Conservation (phyloP, 139 green algal genomes). For the Desmodesmus armatus region DNA sequence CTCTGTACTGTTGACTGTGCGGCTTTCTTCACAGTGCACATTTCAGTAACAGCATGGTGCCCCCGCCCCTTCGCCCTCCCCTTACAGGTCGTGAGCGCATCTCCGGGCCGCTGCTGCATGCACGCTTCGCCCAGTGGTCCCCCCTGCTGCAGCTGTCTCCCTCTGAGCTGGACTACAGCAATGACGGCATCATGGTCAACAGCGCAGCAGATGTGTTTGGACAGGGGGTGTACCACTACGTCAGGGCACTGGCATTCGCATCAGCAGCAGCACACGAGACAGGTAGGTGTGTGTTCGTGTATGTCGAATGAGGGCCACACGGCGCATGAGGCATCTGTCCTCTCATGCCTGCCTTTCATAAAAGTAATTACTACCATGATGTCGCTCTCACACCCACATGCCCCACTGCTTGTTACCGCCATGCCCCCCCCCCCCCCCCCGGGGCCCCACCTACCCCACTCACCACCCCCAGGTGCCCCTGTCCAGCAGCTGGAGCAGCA, state of each 20-base stretch:
- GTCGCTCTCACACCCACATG: neutral
- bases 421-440: no score
- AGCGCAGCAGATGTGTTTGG: neutral
- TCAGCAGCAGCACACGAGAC: conserved; percentile 7
- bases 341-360: no score
- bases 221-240: conserved; percentile 14
- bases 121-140: conserved; percentile 5
- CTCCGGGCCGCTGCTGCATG: neutral
- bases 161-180: conserved; percentile 32
- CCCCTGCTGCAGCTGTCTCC: neutral
- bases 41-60: no score
- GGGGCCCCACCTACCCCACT: no score
- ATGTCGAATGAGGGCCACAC: no score
- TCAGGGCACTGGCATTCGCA: conserved; percentile 2
- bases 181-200: conserved; percentile 27
- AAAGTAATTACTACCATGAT: neutral
- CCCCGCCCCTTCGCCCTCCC: no score
- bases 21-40: no score
- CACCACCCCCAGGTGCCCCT: no score
- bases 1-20: no score
- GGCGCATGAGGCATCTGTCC: no score
- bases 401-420: neutral
- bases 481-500: no score
- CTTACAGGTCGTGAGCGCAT: conserved; percentile 7
- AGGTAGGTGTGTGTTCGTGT: no score